Evolutionary conservation across 2,329 filamentous ascomycete species (phyloP), one percentile per base, ranked within the genome.

Genomic region (Microcyclosporella mali): DNA sequence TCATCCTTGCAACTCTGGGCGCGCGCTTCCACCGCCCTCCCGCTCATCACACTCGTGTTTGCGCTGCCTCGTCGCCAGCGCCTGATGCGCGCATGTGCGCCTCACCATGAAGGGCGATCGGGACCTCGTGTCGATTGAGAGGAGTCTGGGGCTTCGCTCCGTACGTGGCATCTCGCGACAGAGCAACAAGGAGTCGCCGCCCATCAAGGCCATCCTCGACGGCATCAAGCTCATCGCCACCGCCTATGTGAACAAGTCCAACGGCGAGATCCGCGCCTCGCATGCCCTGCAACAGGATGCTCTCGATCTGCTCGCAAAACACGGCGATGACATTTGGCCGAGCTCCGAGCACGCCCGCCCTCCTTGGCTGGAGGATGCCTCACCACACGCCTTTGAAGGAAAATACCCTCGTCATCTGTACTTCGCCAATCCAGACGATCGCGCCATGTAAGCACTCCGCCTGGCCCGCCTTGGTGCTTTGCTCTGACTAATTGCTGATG

Each of bases 141-240:
- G 45, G 4, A 40, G 36, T 8, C 34, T 47, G 8, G 45, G 45
- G 18, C 33, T 47, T 10, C 37, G 37, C 12, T 43, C 40, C 25
- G 41, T 43, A 7, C 45, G 45, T 21, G 45, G 45, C 21, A 43
- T 47, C 32, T 43, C 40, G 21, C 36, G 45, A 6, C 45, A 47
- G 28, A 18, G 19, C 8, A 47, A 47, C 40, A 47, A 47, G 19
- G 40, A 40, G 28, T 21, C 25, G 18, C 40, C 21, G n/a, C 35
- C 33, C 32, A 43, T 47, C 33, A 33, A 43, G 32, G 31, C 32
- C 15, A 33, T 47, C n/a, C 40, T 47, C 40, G 30, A 42, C 14
- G 37, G 37, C 33, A 47, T 47, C 28, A 43, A 43, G 28, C 11
- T 17, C 33, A 43, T 43, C 15, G 45, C 45, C 28, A 16, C 35